Conservation (phyloP, 1,284 basidiomycete species). For the Ceratobasidium sp. region DNA sequence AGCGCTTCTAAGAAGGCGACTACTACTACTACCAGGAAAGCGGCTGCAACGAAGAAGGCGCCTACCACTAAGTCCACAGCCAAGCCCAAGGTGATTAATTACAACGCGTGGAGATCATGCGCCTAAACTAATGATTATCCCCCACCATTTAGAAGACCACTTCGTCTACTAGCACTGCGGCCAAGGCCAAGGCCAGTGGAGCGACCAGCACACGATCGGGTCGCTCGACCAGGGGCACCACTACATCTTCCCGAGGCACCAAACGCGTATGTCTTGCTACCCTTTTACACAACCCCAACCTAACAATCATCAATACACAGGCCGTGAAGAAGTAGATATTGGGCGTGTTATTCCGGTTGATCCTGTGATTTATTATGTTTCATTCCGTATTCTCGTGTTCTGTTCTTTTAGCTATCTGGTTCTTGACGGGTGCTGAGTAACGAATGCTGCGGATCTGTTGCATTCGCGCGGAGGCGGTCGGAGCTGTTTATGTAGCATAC, state of each 20-base stretch:
- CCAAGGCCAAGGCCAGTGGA: constrained; percentile 39
- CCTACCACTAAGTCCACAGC: constrained; percentile 53
- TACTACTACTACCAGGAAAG: constrained; percentile 60
- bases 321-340: constrained; percentile 18
- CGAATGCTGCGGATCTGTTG: constrained; percentile 25
- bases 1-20: constrained; percentile 62
- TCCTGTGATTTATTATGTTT: constrained; percentile 33
- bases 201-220: constrained; percentile 40
- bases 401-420: constrained; percentile 5
- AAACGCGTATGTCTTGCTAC: constrained; percentile 20
- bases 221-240: constrained; percentile 39
- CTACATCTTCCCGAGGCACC: constrained; percentile 1
- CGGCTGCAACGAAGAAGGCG: constrained; percentile 61
- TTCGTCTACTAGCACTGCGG: constrained; percentile 28
- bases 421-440: constrained; percentile 26
- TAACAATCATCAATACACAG: not conserved
- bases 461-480: constrained; percentile 13
- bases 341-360: not conserved
- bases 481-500: constrained; percentile 37
- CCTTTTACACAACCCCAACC: no score
- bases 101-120: constrained; percentile 56
- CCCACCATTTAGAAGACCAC: constrained; percentile 16
- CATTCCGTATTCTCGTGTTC: constrained; percentile 2
- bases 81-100: constrained; percentile 68
- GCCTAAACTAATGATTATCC: not conserved